Evolutionary conservation across 345 rosid species (phyloP).

Genomic region (Camelina sativa): DNA sequence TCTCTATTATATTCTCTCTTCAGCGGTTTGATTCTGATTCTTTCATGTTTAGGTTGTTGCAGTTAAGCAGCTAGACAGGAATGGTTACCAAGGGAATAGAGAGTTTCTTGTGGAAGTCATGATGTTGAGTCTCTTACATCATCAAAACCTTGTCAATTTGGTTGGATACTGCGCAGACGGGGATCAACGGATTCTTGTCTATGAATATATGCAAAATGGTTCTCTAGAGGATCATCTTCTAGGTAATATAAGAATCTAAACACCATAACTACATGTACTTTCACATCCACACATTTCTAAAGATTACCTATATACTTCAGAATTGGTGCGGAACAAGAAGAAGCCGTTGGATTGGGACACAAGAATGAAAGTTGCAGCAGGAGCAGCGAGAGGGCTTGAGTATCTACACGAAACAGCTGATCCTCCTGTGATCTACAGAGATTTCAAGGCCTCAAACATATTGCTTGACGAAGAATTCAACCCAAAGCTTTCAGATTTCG

Average conservation of each 20-base stretch:
- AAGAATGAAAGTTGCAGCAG: conserved; percentile 72
- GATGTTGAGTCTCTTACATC: conserved; percentile 73
- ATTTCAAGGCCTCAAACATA: conserved; percentile 76
- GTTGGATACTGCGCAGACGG: conserved; percentile 85
- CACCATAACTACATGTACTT: not conserved
- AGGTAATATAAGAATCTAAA: conserved; percentile 47
- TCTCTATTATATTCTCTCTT: not conserved
- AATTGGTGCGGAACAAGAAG: conserved; percentile 43
- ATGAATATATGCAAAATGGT: conserved; percentile 73
- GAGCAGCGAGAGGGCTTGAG: conserved; percentile 86
- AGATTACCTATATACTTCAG: conserved; percentile 36
- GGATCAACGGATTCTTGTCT: conserved; percentile 72
- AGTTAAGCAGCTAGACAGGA: conserved; percentile 83
- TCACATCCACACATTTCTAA: not conserved
- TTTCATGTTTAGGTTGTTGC: conserved; percentile 57
- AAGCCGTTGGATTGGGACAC: conserved; percentile 72
- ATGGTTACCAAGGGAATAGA: conserved; percentile 82
- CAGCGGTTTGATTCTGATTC: not conserved
- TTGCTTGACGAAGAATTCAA: conserved; percentile 64
- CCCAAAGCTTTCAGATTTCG: conserved; percentile 84
- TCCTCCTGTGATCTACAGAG: conserved; percentile 83
- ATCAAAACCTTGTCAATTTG: conserved; percentile 68
- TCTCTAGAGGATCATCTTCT: conserved; percentile 82
- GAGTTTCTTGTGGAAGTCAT: conserved; percentile 81
- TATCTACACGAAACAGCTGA: conserved; percentile 74